A percentile compares a stretch with the other conserved stretches of the same genome.
Conservation (phyloP, 768 basidiomycete species). For the Paxillus ammoniavirescens region DNA sequence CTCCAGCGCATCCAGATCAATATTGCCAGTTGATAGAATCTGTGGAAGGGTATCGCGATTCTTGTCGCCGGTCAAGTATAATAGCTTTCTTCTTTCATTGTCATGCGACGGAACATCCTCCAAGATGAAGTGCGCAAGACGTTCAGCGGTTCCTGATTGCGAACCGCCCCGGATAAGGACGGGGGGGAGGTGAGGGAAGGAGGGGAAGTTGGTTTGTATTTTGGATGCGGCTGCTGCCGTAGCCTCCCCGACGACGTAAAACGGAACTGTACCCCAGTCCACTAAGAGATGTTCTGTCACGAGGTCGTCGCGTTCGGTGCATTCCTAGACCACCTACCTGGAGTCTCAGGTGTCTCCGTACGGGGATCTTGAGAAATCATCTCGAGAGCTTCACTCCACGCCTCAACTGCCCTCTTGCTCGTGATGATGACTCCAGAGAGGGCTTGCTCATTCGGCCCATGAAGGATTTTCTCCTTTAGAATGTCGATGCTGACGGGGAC, state of each 20-base stretch:
- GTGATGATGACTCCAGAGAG: constrained; percentile 72
- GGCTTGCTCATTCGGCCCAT: constrained; percentile 32
- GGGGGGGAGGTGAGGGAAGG: constrained; percentile 36
- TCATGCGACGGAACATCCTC: constrained; percentile 24
- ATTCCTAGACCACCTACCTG: constrained; percentile 12
- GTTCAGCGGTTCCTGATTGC: constrained; percentile 65
- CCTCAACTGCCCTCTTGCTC: constrained; percentile 74
- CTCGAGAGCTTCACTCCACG: constrained; percentile 50
- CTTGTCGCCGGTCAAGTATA: constrained; percentile 89
- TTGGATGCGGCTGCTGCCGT: constrained; percentile 49
- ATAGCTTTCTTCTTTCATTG: constrained; percentile 32
- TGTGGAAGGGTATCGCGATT: constrained; percentile 65
- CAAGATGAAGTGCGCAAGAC: constrained; percentile 65
- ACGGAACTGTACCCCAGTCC: constrained; percentile 59
- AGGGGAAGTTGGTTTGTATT: constrained; percentile 29
- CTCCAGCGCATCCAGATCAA: constrained; percentile 51
- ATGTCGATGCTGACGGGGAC: constrained; percentile 45
- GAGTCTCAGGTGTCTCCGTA: not conserved
- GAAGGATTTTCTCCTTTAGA: constrained; percentile 42
- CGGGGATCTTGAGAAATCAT: constrained; percentile 7
- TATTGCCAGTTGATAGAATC: constrained; percentile 44
- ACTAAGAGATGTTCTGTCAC: constrained; percentile 21
- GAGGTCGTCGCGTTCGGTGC: not conserved
- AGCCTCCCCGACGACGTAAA: constrained; percentile 75
- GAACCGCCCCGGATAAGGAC: constrained; percentile 41